Percentiles rank a stretch among this genome's conserved stretches.
phyloP scores from a whole-genome alignment of 139 green algal genomes.

The Astrephomene gubernaculifera region DNA sequence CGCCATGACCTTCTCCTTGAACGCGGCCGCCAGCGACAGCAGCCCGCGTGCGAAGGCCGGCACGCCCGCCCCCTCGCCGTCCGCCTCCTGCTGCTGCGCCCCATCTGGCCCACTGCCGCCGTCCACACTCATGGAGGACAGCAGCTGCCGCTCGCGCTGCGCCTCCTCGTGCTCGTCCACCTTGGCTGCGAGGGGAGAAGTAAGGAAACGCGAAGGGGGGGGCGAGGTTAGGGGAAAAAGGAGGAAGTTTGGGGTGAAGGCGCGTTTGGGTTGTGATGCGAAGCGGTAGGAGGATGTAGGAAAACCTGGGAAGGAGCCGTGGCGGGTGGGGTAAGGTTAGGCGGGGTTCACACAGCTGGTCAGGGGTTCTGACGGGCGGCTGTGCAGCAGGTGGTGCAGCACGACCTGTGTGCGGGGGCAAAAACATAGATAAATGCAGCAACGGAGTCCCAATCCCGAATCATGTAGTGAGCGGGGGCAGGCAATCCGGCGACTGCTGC shows the following conservation, averaged over 20 bases:
- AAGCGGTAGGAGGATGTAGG: neutral
- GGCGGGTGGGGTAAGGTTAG: neutral
- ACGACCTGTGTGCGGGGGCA: too few relatives aligned
- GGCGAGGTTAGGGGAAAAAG: neutral
- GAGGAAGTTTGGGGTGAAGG: neutral
- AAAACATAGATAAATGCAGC: too few relatives aligned
- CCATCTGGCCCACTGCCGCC: neutral
- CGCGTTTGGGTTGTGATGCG: neutral
- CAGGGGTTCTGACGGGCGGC: too few relatives aligned
- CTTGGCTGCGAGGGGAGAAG: conserved; percentile 38
- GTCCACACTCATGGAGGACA: neutral
- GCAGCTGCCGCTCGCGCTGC: conserved; percentile 1
- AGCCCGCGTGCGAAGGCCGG: neutral
- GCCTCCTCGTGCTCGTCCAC: conserved; percentile 44
- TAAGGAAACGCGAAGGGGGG: neutral
- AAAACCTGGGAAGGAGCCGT: neutral
- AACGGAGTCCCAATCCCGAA: too few relatives aligned
- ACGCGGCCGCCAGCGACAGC: neutral
- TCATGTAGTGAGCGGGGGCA: too few relatives aligned
- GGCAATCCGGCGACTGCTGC: too few relatives aligned
- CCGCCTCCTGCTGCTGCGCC: neutral
- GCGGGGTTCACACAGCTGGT: too few relatives aligned
- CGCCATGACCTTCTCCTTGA: conserved; percentile 13
- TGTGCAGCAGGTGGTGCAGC: too few relatives aligned
- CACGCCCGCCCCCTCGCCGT: neutral